Conservation (phyloP, 805 yeast genomes). For the Lachancea kluyveri region DNA sequence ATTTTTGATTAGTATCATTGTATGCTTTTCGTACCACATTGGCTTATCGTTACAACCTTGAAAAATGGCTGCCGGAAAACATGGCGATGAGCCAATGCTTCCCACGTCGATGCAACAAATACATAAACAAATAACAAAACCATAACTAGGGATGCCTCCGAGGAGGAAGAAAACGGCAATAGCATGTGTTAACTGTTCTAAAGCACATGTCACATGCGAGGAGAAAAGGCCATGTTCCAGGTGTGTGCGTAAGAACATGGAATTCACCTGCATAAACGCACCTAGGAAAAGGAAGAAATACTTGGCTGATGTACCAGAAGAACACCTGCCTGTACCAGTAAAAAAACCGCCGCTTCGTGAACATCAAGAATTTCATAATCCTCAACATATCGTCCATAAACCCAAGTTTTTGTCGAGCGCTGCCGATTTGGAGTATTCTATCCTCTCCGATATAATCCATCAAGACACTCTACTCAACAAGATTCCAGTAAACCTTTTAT, state of each 20-base stretch:
- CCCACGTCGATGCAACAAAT: no score
- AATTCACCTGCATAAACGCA: slow-evolving; percentile 76
- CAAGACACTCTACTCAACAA: slow-evolving; percentile 25
- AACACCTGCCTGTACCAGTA: slow-evolving; percentile 10
- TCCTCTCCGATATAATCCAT: slow-evolving; percentile 57
- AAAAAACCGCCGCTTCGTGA: slow-evolving; percentile 7
- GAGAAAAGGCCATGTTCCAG: slow-evolving; percentile 73
- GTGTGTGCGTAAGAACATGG: slow-evolving; percentile 65
- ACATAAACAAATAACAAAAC: no score
- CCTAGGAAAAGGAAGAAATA: slow-evolving; percentile 84
- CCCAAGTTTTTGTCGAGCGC: slow-evolving; percentile 59
- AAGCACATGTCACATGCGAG: slow-evolving; percentile 90
- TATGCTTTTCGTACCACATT: no score
- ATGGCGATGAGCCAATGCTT: no score
- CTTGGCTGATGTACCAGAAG: slow-evolving; percentile 51
- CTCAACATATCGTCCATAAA: slow-evolving; percentile 24
- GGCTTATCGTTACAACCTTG: no score
- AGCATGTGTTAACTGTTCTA: slow-evolving; percentile 89
- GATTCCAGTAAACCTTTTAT: slow-evolving; percentile 21
- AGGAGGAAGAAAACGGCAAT: slow-evolving; percentile 64
- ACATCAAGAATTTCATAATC: slow-evolving; percentile 19
- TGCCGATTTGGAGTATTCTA: slow-evolving; percentile 67
- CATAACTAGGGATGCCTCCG: slow-evolving; percentile 9
- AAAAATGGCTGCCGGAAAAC: no score
- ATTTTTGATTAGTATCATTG: no score